Evolutionary conservation across 2,329 filamentous ascomycete species (phyloP), one percentile per base, ranked within the genome.

Genomic region (Pseudopyricularia javanii): DNA sequence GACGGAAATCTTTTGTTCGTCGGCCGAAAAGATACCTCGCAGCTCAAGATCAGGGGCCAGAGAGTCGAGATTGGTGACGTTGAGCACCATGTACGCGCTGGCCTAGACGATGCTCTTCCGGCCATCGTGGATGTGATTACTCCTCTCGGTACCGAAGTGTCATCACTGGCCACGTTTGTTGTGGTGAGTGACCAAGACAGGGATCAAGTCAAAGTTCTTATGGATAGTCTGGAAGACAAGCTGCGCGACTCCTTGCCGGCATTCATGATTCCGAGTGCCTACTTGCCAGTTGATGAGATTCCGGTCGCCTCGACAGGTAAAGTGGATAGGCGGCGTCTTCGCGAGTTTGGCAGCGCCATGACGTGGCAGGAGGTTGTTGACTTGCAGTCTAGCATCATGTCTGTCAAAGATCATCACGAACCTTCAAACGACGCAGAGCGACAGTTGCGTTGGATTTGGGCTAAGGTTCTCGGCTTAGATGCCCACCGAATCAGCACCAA

Each of bases 11-110:
- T 52, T 7, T 12, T 20, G 0, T 47, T 12, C 7, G 3, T 33
- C 3, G 50, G 50, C 5, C 26, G 50, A 2, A 22, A 26, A 5
- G 50, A 52, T 22, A 17, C 6, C 26, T 17, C n/a, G 8, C 50
- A 52, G 50, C 30, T 52, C 15, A 52, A 52, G 15, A 33, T 52
- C 40, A 2, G 33, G 7, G 50, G 50, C n/a, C 40, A 52, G 24
- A 37, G 50, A n/a, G 28, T 52, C 26, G 50, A 52, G 9, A 12
- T 20, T 11, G 49, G 34, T 4, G 54, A 55, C 35, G 37, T 54
- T 30, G 49, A 56, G 4, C 15, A 33, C 3, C 28, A 49, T 9
- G 5, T 35, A 4, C 6, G 14, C 6, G 11, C 6, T 7, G 6
- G 15, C 33, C 15, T 35, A 4, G 47, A 49, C 3, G 30, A 32